phyloP scores from a whole-genome alignment of 1,139 yeast genomes.

The Geotrichum bryndzae region DNA sequence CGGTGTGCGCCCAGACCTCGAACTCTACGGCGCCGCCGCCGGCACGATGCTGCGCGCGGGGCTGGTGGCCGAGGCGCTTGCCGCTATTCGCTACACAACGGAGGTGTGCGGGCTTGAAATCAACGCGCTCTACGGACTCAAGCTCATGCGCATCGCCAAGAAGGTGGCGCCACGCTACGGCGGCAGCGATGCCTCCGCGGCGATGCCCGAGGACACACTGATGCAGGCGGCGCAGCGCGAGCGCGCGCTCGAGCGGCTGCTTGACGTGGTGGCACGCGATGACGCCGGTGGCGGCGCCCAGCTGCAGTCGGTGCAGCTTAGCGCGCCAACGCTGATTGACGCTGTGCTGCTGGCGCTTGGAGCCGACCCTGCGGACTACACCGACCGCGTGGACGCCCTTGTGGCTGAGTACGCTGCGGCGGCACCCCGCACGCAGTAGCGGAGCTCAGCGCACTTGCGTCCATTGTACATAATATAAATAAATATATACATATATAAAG shows the following conservation, averaged over 20 bases:
- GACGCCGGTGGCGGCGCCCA: background rate
- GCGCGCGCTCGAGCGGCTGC: background rate
- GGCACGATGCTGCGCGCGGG: constrained; percentile 26
- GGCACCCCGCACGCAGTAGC: background rate
- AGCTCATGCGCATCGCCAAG: background rate
- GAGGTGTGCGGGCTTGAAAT: background rate
- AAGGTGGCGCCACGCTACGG: background rate
- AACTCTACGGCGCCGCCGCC: constrained; percentile 25
- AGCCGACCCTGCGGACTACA: background rate
- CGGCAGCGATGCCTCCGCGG: background rate
- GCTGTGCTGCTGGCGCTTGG: background rate
- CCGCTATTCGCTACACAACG: constrained; percentile 16
- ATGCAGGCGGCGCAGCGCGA: background rate
- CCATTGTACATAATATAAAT: too few species aligned
- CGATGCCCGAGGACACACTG: background rate
- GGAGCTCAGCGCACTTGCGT: too few species aligned
- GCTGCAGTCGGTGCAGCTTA: background rate
- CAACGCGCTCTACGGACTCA: background rate
- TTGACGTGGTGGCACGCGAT: background rate
- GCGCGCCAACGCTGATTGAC: background rate
- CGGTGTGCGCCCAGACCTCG: constrained; percentile 22
- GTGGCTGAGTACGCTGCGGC: background rate
- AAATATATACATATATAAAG: too few species aligned
- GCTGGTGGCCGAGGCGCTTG: constrained; percentile 22
- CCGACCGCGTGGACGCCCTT: background rate